A percentile compares a stretch with the other conserved stretches of the same genome.
phyloP scores from a whole-genome alignment of 345 rosid species.

The Citrus cavaleriei region DNA sequence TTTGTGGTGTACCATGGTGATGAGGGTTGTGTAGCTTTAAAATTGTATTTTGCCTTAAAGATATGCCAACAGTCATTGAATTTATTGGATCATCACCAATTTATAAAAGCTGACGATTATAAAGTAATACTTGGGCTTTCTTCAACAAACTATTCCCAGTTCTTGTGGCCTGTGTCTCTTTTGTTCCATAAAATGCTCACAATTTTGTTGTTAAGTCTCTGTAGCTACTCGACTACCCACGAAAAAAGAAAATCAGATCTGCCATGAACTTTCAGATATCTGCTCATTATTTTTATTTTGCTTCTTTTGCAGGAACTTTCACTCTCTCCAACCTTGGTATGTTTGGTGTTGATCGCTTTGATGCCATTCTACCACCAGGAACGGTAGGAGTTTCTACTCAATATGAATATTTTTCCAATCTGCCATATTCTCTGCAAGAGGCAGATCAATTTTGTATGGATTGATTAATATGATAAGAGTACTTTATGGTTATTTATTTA shows the following conservation, averaged over 20 bases:
- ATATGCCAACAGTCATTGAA: not conserved
- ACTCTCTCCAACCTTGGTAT: conserved; percentile 97
- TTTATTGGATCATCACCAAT: not conserved
- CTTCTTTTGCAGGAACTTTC: conserved; percentile 67
- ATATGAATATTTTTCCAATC: not conserved
- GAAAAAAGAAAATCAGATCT: not conserved
- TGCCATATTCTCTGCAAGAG: conserved; percentile 1
- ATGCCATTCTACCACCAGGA: conserved; percentile 96
- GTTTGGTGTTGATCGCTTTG: conserved; percentile 97
- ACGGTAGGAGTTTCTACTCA: conserved; percentile 50
- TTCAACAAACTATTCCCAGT: not conserved
- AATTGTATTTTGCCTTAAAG: not conserved
- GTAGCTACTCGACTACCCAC: not conserved
- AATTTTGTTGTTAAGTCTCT: not conserved
- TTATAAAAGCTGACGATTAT: not conserved
- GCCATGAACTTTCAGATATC: not conserved
- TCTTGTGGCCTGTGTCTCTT: not conserved
- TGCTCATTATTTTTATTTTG: conserved; percentile 1
- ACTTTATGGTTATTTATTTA: not conserved
- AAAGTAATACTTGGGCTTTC: not conserved
- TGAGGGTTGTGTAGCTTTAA: not conserved
- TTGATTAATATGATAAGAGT: not conserved
- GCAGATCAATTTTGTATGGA: not conserved
- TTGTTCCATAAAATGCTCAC: not conserved
- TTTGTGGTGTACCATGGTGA: not conserved